Conservation (phyloP, 306 rosid genomes). For the Rosa multiflora region DNA sequence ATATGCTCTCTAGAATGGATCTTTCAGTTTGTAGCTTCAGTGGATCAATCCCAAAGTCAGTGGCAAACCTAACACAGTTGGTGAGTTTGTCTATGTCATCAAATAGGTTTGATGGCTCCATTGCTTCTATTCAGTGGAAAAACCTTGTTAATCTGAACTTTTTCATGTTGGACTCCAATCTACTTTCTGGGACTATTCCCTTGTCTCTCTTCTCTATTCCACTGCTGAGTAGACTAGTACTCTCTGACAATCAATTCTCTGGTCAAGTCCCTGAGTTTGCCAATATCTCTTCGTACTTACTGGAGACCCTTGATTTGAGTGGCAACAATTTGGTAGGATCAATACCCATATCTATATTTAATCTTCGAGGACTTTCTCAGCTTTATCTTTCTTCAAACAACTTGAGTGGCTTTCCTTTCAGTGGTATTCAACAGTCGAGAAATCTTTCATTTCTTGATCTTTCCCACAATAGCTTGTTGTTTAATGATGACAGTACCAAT, state of each 20-base stretch:
- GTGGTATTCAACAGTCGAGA: neutral
- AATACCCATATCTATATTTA: neutral
- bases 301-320: constrained; percentile 2
- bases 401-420: constrained; percentile 7
- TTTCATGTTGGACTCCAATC: neutral
- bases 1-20: neutral
- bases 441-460: neutral
- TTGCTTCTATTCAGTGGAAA: neutral
- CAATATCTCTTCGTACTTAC: neutral
- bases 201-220: neutral
- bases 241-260: neutral
- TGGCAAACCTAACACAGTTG: neutral
- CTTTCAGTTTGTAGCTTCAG: neutral
- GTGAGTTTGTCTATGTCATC: neutral
- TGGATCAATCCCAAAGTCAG: neutral
- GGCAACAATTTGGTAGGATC: neutral
- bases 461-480: neutral
- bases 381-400: neutral
- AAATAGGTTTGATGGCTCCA: neutral
- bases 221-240: neutral
- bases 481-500: neutral
- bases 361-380: neutral
- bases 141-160: neutral
- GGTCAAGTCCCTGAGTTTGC: neutral
- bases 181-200: neutral